These are phyloP conservation scores for Phanerodontia chrysosporium DNA, from an alignment of 768 basidiomycete genomes.

Conservation along the genomic window DNA sequence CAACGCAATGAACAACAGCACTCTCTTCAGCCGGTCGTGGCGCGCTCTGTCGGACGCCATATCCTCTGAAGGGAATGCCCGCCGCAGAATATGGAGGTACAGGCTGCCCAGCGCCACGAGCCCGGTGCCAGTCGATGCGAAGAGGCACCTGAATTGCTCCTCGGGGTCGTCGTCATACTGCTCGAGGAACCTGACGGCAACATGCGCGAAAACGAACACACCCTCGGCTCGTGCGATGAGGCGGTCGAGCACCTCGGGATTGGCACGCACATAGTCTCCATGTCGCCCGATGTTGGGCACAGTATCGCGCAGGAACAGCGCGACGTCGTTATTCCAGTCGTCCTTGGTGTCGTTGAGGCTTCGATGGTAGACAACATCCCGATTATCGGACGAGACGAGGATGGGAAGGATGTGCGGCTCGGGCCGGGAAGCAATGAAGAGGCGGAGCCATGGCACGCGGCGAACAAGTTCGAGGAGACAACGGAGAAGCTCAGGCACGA, in stretches of 20 bases:
- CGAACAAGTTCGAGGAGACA: neutral
- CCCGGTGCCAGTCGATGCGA: neutral
- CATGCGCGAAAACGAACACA: neutral
- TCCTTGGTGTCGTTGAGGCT: neutral
- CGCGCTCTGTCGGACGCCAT: neutral
- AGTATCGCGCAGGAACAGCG: neutral
- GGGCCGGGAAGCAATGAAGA: neutral
- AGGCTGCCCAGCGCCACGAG: neutral
- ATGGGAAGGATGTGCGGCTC: neutral
- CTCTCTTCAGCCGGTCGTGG: neutral
- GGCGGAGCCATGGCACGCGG: neutral
- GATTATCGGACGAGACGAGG: neutral
- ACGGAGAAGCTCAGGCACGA: neutral
- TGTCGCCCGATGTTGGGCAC: neutral
- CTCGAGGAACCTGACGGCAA: neutral
- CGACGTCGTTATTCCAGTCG: neutral
- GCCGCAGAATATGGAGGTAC: neutral
- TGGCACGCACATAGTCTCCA: neutral
- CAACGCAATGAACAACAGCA: neutral
- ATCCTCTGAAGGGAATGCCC: neutral
- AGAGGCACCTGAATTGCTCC: neutral
- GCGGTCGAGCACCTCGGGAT: neutral
- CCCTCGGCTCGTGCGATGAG: neutral
- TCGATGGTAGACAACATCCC: neutral
- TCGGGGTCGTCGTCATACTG: neutral